Percentiles rank a stretch among this genome's conserved stretches.
Evolutionary conservation across 345 rosid species (phyloP).

Genomic region (Streptanthus diversifolius): DNA sequence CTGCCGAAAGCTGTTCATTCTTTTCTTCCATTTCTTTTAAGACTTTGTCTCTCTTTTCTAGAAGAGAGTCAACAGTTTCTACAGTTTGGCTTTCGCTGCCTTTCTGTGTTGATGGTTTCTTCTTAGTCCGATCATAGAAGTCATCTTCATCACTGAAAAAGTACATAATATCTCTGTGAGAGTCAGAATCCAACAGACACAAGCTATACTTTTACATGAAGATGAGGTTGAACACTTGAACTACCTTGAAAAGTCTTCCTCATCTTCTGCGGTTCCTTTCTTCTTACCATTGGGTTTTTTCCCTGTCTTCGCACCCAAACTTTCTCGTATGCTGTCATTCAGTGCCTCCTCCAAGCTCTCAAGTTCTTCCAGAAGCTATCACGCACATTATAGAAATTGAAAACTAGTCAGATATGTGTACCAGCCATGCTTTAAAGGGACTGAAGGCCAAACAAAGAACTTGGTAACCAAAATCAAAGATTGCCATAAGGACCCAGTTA

Average conservation of each 20-base stretch:
- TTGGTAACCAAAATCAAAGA: not conserved
- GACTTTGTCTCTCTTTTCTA: slow-evolving; percentile 73
- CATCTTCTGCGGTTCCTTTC: slow-evolving; percentile 59
- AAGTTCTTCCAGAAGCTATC: slow-evolving; percentile 84
- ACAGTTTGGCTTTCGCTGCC: slow-evolving; percentile 53
- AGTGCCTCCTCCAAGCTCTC: slow-evolving; percentile 95
- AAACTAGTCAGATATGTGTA: not conserved
- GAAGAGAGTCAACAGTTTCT: slow-evolving; percentile 91
- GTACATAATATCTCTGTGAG: slow-evolving; percentile 7
- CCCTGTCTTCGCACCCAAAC: slow-evolving; percentile 80
- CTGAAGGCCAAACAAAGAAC: not conserved
- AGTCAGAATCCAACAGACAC: not conserved
- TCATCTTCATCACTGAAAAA: slow-evolving; percentile 83
- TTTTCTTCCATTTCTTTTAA: slow-evolving; percentile 61
- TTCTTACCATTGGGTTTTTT: slow-evolving; percentile 44
- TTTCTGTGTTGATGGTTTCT: slow-evolving; percentile 50
- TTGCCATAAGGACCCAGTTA: not conserved
- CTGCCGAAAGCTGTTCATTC: slow-evolving; percentile 49
- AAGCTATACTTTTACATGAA: slow-evolving; percentile 7
- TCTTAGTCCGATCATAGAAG: slow-evolving; percentile 93
- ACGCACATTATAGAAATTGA: not conserved
- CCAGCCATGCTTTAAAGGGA: not conserved
- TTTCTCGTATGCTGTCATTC: slow-evolving; percentile 90
- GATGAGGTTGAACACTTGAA: slow-evolving; percentile 12
- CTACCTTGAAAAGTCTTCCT: slow-evolving; percentile 66